phyloP scores from a whole-genome alignment of 1,139 yeast species.

The Martiniozyma asiatica region DNA sequence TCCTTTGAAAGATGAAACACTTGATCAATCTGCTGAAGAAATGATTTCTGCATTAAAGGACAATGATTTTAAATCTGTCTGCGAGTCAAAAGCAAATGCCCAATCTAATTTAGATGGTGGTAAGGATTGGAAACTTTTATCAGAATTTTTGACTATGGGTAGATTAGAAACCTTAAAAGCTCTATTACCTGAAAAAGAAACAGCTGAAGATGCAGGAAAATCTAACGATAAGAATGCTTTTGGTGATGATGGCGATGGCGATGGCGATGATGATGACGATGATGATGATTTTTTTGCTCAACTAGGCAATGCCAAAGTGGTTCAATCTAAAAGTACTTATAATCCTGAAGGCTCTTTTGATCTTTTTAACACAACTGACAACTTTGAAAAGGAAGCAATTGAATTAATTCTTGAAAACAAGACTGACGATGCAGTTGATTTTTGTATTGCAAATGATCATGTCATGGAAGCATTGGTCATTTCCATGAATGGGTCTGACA shows the following conservation, averaged over 20 bases:
- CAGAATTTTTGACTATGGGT: constrained; percentile 41
- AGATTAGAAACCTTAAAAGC: constrained; percentile 29
- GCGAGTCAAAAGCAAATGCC: constrained; percentile 37
- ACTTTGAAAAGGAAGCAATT: constrained; percentile 35
- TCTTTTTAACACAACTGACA: constrained; percentile 19
- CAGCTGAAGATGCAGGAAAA: constrained; percentile 5
- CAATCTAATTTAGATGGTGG: constrained; percentile 35
- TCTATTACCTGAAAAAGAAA: constrained; percentile 12
- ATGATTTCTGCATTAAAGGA: constrained; percentile 49
- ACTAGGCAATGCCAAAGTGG: constrained; percentile 22
- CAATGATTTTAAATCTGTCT: constrained; percentile 41
- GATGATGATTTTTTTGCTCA: constrained; percentile 37
- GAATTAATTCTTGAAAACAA: constrained; percentile 53
- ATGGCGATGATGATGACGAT: constrained; percentile 24
- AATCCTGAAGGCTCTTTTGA: constrained; percentile 38
- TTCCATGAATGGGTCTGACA: constrained; percentile 59
- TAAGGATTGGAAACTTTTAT: constrained; percentile 69
- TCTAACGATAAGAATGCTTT: constrained; percentile 16
- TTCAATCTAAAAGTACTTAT: constrained; percentile 15
- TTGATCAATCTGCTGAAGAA: constrained; percentile 31
- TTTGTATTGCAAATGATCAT: constrained; percentile 51
- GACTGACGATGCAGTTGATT: constrained; percentile 53
- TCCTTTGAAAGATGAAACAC: constrained; percentile 29
- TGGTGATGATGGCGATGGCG: constrained; percentile 25
- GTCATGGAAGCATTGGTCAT: constrained; percentile 73